Percentiles rank a stretch among this genome's conserved stretches.
Evolutionary conservation across 495 filamentous ascomycete species (phyloP).

Genomic region (Penicillium fimorum): DNA sequence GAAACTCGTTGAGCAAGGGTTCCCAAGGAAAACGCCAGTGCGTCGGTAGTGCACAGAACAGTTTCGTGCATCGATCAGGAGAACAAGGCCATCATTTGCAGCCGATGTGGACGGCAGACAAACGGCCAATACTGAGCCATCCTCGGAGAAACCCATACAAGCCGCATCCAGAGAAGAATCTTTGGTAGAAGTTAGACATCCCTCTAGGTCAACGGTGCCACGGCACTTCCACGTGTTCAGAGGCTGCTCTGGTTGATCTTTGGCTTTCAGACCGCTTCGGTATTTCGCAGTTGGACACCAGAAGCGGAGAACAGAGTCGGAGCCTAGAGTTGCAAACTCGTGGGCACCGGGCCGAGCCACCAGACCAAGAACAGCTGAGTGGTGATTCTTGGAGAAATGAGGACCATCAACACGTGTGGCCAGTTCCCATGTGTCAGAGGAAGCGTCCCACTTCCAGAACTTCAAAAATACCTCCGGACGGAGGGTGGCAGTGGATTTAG

Average conservation of each 20-base stretch:
- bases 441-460: constrained; percentile 79
- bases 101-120: constrained; percentile 35
- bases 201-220: constrained; percentile 53
- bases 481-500: constrained; percentile 17
- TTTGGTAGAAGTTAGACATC: constrained; percentile 34
- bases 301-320: constrained; percentile 70
- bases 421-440: constrained; percentile 65
- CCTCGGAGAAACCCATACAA: constrained; percentile 70
- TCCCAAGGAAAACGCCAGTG: constrained; percentile 32
- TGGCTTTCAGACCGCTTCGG: constrained; percentile 60
- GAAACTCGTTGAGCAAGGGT: constrained; percentile 33
- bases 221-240: constrained; percentile 74
- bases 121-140: constrained; percentile 81
- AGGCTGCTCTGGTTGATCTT: constrained; percentile 48
- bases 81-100: constrained; percentile 25
- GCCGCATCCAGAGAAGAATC: constrained; percentile 32
- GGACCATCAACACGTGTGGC: constrained; percentile 79
- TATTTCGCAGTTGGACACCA: constrained; percentile 70
- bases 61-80: constrained; percentile 39
- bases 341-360: constrained; percentile 60
- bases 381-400: constrained; percentile 55
- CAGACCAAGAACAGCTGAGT: constrained; percentile 66
- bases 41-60: constrained; percentile 35
- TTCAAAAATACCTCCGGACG: constrained; percentile 75
- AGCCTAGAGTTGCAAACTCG: constrained; percentile 80